Evolutionary conservation across 768 basidiomycete genomes (phyloP), one percentile per base, ranked within the genome.

Genomic region (Pleurotus djamor): DNA sequence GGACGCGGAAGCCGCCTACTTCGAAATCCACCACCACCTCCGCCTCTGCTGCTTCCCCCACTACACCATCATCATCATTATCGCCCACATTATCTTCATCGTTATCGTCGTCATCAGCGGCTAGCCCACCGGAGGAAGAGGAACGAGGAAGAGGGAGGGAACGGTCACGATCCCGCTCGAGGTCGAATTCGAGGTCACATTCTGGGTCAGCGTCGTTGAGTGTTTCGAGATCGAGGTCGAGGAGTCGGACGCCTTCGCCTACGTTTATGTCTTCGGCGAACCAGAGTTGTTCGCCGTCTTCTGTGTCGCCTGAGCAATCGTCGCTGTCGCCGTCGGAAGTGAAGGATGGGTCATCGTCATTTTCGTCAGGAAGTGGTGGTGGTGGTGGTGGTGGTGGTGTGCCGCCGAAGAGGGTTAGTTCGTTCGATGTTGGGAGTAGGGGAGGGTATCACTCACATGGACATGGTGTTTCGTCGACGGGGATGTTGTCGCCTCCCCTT

Each of bases 231-330:
- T 76, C 76, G 33, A 67, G 72, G 43, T 80, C 77, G 14, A 71
- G 71, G 49, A 76, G 79, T 28, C 71, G 81, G 44, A 82, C 81
- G 51, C 72, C 72, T 9, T 72, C 71, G 50, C 72, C 72, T 60
- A 72, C 75, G 4, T 36, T 68, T 43, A 61, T 70, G 1, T 1
- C 45, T 62, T 61, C n/a, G n/a, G n/a, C n/a, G n/a, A n/a, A n/a
- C n/a, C n/a, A n/a, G n/a, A n/a, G n/a, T n/a, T n/a, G n/a, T n/a
- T n/a, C n/a, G n/a, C n/a, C n/a, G n/a, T 61, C 65, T 28, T 57
- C 68, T n/a, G 51, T 68, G 51, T 60, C 63, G 9, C 45, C 45
- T n/a, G 44, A 45, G n/a, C 56, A 33, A 43, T 48, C 63, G 34
- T 67, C 70, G 28, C 3, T 28, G 21, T 28, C 21, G 21, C 21